Conservation (phyloP, 2,329 filamentous ascomycete genomes). For the Ciborinia camelliae region DNA sequence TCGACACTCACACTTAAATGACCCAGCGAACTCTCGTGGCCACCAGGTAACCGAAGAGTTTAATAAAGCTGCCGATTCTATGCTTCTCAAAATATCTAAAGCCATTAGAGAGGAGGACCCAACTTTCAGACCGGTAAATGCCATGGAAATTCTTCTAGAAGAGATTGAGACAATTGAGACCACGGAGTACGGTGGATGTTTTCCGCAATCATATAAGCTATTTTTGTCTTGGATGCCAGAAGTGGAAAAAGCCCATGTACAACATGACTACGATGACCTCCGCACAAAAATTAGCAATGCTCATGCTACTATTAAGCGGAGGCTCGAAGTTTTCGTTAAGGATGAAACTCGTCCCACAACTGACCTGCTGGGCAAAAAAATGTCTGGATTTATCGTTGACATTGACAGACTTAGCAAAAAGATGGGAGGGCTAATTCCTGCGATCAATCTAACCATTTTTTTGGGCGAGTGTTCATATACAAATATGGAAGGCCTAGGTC, state of each 20-base stretch:
- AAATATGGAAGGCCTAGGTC: neutral
- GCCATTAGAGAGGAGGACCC: neutral
- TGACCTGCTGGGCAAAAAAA: neutral
- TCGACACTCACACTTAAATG: neutral
- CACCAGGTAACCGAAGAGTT: neutral
- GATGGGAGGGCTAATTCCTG: neutral
- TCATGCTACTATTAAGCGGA: neutral
- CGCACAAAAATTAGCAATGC: neutral
- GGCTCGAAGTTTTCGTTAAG: neutral
- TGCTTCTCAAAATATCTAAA: neutral
- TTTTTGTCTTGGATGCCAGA: slow-evolving; percentile 10
- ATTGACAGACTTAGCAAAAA: neutral
- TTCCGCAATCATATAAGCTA: neutral
- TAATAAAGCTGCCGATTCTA: neutral
- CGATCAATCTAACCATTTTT: neutral
- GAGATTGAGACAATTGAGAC: slow-evolving; percentile 6
- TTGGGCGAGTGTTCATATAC: slow-evolving; percentile 3
- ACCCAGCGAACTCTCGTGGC: neutral
- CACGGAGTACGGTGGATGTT: neutral
- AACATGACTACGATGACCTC: neutral
- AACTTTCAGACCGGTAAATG: neutral
- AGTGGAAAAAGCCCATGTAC: neutral
- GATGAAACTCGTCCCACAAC: neutral
- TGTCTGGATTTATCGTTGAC: neutral
- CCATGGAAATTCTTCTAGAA: slow-evolving; percentile 5